These are phyloP conservation scores for Amanita polypyramis DNA, from an alignment of 768 basidiomycete genomes.

Conservation along the genomic window DNA sequence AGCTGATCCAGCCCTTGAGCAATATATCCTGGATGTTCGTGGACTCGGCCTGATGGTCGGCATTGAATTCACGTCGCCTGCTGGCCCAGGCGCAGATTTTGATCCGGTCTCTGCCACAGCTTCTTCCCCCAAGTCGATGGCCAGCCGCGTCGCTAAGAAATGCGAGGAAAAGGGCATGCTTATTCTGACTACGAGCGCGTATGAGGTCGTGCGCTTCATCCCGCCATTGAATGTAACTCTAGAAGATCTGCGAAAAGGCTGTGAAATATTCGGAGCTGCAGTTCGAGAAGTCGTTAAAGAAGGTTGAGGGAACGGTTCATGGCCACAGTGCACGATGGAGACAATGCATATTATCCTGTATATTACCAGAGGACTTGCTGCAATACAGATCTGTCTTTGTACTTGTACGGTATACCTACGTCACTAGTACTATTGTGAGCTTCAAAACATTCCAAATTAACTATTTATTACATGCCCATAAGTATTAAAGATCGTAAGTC, in stretches of 20 bases:
- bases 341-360: too few species aligned
- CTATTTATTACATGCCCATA: too few species aligned
- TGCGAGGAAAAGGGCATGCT: slow-evolving; percentile 84
- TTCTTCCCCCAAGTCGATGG: slow-evolving; percentile 36
- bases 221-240: slow-evolving; percentile 77
- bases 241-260: slow-evolving; percentile 65
- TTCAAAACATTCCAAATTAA: too few species aligned
- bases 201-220: slow-evolving; percentile 87
- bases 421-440: too few species aligned
- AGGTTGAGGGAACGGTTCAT: slow-evolving; percentile 20
- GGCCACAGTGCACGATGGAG: background rate
- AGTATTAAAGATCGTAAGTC: too few species aligned
- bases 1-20: slow-evolving; percentile 36
- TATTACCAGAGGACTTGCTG: too few species aligned
- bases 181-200: slow-evolving; percentile 82
- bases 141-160: slow-evolving; percentile 59
- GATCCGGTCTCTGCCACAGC: slow-evolving; percentile 29
- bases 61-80: slow-evolving; percentile 63
- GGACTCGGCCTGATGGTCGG: slow-evolving; percentile 87
- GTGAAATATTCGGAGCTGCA: slow-evolving; percentile 54
- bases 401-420: background rate
- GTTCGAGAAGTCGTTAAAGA: slow-evolving; percentile 58
- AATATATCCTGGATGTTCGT: slow-evolving; percentile 75
- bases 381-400: too few species aligned
- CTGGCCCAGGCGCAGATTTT: slow-evolving; percentile 31